These are phyloP conservation scores for Fagus sylvatica DNA, from an alignment of 306 rosid species.

Conservation along the genomic window DNA sequence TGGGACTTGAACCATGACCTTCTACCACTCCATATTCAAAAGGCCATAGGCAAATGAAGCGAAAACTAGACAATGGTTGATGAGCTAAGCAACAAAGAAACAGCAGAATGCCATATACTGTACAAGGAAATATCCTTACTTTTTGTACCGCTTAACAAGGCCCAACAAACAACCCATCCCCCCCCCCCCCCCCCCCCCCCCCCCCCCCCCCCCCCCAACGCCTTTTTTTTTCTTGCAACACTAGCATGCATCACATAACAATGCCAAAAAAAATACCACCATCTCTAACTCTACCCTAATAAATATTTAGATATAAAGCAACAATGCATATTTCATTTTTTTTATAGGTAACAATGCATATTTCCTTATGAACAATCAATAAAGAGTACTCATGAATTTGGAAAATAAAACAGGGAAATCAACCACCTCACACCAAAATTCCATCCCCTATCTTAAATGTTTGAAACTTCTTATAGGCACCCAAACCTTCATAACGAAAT, in stretches of 20 bases:
- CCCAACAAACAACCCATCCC: background rate
- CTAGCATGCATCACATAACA: background rate
- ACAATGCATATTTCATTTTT: background rate
- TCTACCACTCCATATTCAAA: background rate
- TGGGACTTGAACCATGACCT: too few species aligned
- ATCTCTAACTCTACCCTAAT: background rate
- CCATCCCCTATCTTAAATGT: background rate
- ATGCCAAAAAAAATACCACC: too few species aligned
- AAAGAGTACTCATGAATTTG: background rate
- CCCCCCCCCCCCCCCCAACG: background rate
- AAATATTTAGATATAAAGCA: background rate
- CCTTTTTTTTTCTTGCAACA: background rate
- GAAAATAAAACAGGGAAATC: background rate
- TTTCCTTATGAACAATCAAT: background rate
- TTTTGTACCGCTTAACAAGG: background rate
- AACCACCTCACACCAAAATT: background rate
- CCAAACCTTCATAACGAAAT: background rate
- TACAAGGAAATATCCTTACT: background rate
- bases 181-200: background rate
- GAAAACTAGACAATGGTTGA: background rate
- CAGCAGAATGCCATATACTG: background rate
- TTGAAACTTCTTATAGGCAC: background rate
- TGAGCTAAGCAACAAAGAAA: background rate
- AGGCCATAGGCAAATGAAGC: background rate
- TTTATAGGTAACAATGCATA: background rate